These are phyloP conservation scores for Botrytis galanthina DNA, from an alignment of 2,329 filamentous ascomycete species.

Conservation along the genomic window DNA sequence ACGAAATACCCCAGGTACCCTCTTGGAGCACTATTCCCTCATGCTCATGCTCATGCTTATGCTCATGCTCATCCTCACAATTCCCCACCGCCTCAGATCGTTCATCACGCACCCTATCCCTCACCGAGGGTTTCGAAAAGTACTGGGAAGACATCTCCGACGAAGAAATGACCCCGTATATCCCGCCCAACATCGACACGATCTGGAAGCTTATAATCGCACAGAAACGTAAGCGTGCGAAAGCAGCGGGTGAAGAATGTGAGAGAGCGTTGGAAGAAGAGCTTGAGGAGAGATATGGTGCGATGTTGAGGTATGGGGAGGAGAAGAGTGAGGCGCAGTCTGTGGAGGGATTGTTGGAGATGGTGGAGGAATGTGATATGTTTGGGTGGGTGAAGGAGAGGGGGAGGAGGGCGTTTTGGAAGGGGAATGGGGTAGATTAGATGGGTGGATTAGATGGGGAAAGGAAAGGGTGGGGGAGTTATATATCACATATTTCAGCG, in stretches of 20 bases:
- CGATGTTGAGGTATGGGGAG: neutral
- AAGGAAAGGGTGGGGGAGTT: neutral
- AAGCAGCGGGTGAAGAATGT: neutral
- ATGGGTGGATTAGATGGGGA: too few relatives aligned
- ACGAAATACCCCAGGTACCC: rapidly evolving
- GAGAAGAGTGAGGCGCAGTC: neutral
- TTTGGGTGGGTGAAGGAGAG: neutral
- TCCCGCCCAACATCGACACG: neutral
- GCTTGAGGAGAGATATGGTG: neutral
- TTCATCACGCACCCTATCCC: neutral
- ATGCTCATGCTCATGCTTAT: too few relatives aligned
- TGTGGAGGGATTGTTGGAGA: neutral
- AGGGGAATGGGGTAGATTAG: neutral
- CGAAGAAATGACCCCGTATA: neutral
- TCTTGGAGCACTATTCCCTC: too few relatives aligned
- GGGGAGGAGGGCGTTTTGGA: neutral
- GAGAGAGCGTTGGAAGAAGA: neutral
- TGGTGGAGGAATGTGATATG: neutral
- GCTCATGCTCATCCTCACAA: too few relatives aligned
- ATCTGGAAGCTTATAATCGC: neutral
- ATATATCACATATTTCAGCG: neutral
- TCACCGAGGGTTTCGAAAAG: neutral
- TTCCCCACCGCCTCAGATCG: too few relatives aligned
- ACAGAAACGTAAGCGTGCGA: neutral
- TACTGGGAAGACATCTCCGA: neutral